These are phyloP conservation scores for Psilocybe cyanescens DNA, from an alignment of 768 basidiomycete species.

Conservation along the genomic window DNA sequence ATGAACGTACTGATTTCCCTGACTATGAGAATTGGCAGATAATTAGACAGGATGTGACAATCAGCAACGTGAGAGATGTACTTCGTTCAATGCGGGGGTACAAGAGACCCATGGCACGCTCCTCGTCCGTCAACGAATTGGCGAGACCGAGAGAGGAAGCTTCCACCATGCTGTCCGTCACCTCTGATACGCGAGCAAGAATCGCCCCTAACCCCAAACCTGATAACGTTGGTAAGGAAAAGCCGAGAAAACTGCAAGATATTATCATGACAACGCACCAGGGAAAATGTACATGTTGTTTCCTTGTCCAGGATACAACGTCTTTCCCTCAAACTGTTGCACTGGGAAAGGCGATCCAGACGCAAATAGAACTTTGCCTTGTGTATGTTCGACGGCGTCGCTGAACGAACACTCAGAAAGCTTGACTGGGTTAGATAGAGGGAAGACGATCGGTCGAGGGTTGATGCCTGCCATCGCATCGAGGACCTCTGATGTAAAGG, in stretches of 20 bases:
- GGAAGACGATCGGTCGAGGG: conserved; percentile 87
- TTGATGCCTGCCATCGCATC: conserved; percentile 80
- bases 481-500: conserved; percentile 76
- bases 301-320: conserved; percentile 82
- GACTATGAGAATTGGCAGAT: conserved; percentile 37
- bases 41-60: conserved; percentile 1
- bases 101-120: conserved; percentile 65
- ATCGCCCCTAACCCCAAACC: conserved; percentile 84
- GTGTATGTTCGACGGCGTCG: conserved; percentile 72
- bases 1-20: conserved; percentile 84
- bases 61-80: conserved; percentile 25
- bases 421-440: conserved; percentile 87
- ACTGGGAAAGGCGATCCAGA: conserved; percentile 86
- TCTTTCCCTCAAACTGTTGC: conserved; percentile 56
- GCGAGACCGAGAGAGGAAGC: conserved; percentile 83
- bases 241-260: not conserved
- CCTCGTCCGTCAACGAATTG: conserved; percentile 70
- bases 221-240: conserved; percentile 28
- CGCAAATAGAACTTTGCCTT: conserved; percentile 83
- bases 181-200: conserved; percentile 63
- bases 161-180: conserved; percentile 91
- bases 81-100: conserved; percentile 85
- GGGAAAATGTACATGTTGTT: conserved; percentile 95
- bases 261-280: conserved; percentile 37
- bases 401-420: conserved; percentile 82